Percentiles rank a stretch among this genome's conserved stretches.
Evolutionary conservation across 768 basidiomycete genomes (phyloP).

Genomic region (Candolleomyces efflorescens): DNA sequence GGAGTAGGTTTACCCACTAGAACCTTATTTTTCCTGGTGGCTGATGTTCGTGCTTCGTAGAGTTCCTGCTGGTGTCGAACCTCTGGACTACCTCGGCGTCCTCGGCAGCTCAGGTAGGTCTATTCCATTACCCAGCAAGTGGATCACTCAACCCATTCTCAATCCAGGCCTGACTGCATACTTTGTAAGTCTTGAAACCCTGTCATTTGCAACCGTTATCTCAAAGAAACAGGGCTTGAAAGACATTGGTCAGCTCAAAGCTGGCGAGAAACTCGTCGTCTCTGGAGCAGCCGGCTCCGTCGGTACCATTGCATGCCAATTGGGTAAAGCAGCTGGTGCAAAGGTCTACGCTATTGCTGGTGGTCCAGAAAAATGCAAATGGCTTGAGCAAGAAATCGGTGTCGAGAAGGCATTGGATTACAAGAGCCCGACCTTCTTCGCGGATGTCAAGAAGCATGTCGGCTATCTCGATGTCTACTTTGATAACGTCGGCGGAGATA

Average conservation of each 20-base stretch:
- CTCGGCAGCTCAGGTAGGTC: slow-evolving; percentile 68
- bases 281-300: slow-evolving; percentile 92
- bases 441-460: slow-evolving; percentile 68
- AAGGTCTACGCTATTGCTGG: slow-evolving; percentile 90
- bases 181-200: slow-evolving; percentile 45
- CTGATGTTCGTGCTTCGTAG: slow-evolving; percentile 25
- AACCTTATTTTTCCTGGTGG: neutral
- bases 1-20: slow-evolving; percentile 37
- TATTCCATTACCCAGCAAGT: neutral
- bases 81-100: slow-evolving; percentile 78
- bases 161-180: slow-evolving; percentile 79
- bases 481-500: slow-evolving; percentile 80
- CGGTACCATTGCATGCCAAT: slow-evolving; percentile 78
- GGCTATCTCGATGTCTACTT: slow-evolving; percentile 84
- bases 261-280: slow-evolving; percentile 80
- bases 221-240: slow-evolving; percentile 59
- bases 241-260: slow-evolving; percentile 75
- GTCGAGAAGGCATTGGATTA: slow-evolving; percentile 85
- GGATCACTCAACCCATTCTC: too few species aligned
- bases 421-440: slow-evolving; percentile 67
- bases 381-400: slow-evolving; percentile 82
- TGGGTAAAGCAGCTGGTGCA: slow-evolving; percentile 75
- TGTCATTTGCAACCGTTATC: neutral
- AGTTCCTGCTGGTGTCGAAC: slow-evolving; percentile 51
- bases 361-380: slow-evolving; percentile 74